A percentile compares a stretch with the other conserved stretches of the same genome.
These are phyloP conservation scores for Colletotrichum sp. DNA, from an alignment of 2,329 filamentous ascomycete species.

Conservation along the genomic window DNA sequence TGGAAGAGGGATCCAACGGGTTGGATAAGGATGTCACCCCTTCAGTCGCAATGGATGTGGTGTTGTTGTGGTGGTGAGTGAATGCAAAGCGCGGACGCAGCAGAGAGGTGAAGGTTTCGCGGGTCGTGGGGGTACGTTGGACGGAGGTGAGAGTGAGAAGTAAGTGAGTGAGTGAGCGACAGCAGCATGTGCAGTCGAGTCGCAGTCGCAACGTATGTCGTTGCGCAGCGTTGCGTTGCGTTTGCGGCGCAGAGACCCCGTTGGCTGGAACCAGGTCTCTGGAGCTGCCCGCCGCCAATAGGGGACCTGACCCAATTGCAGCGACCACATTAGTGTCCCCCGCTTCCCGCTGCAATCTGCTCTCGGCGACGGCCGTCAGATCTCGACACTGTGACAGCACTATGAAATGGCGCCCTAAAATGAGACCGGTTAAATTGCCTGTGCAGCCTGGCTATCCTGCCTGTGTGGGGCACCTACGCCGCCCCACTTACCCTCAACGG, in stretches of 20 bases:
- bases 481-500: accelerated
- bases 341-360: constrained; percentile 8
- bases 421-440: too few species aligned
- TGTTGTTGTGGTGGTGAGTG: background rate
- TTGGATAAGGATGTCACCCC: background rate
- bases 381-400: constrained; percentile 1
- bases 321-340: background rate
- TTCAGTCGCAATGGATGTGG: background rate
- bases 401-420: background rate
- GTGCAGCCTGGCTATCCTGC: too few species aligned
- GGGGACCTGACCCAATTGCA: background rate
- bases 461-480: too few species aligned
- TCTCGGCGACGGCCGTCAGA: background rate
- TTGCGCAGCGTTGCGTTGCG: constrained; percentile 16
- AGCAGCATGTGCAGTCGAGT: background rate
- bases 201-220: constrained; percentile 14
- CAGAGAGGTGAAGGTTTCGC: background rate
- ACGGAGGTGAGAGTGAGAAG: background rate
- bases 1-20: background rate
- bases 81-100: background rate
- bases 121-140: background rate
- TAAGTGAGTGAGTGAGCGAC: background rate
- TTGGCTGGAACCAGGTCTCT: background rate
- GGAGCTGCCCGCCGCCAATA: background rate
- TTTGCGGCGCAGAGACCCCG: constrained; percentile 6